Percentiles rank a stretch among this genome's conserved stretches.
These are phyloP conservation scores for Tylopilus balloui DNA, from an alignment of 768 basidiomycete species.

Conservation along the genomic window DNA sequence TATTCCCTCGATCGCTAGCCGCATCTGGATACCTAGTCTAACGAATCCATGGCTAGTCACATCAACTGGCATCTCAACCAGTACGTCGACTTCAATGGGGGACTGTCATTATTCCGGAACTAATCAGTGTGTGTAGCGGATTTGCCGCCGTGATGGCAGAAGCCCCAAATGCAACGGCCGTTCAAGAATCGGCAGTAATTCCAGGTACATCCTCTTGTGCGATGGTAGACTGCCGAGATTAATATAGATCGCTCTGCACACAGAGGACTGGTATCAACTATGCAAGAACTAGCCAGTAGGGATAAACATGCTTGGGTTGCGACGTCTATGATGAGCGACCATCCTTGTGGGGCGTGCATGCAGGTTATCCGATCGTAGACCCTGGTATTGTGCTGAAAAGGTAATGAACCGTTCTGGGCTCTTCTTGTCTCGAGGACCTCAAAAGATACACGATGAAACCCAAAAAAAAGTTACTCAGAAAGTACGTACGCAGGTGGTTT, in stretches of 20 bases:
- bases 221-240: conserved; percentile 2
- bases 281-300: conserved; percentile 6
- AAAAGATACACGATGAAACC: conserved; percentile 21
- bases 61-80: conserved; percentile 19
- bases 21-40: no score
- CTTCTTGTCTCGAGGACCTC: conserved; percentile 23
- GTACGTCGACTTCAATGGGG: conserved; percentile 3
- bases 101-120: not conserved
- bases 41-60: conserved; percentile 7
- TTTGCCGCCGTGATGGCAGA: conserved; percentile 29
- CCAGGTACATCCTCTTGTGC: conserved; percentile 17
- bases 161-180: conserved; percentile 1
- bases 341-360: no score
- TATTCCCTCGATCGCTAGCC: not conserved
- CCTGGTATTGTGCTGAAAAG: no score
- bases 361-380: no score
- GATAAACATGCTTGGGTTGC: no score
- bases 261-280: conserved; percentile 16
- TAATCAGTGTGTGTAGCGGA: conserved; percentile 9
- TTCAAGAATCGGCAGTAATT: conserved; percentile 7
- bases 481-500: conserved; percentile 29
- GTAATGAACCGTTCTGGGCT: no score
- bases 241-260: not conserved
- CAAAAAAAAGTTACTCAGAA: conserved; percentile 27
- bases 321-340: no score